These are phyloP conservation scores for Cudoniella acicularis DNA, from an alignment of 495 filamentous ascomycete genomes.

Conservation along the genomic window DNA sequence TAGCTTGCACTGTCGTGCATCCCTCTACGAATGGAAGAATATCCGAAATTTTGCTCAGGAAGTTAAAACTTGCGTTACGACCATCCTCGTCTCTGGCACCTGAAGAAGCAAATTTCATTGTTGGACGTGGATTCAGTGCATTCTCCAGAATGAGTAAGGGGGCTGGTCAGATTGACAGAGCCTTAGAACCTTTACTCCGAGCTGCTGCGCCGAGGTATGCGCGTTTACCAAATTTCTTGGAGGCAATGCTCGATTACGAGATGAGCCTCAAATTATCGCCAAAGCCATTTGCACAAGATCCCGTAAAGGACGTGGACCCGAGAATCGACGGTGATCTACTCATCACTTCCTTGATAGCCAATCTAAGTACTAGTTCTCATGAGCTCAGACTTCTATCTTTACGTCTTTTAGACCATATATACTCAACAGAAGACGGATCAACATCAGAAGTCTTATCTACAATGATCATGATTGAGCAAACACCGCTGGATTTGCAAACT, in stretches of 20 bases:
- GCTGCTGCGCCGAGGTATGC: slow-evolving; percentile 58
- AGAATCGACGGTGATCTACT: slow-evolving; percentile 44
- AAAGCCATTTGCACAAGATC: slow-evolving; percentile 22
- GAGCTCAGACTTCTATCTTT: slow-evolving; percentile 66
- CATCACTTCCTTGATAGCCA: slow-evolving; percentile 58
- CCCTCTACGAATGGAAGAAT: slow-evolving; percentile 51
- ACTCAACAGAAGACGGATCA: slow-evolving; percentile 31
- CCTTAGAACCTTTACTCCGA: slow-evolving; percentile 54
- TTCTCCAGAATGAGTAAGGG: slow-evolving; percentile 48
- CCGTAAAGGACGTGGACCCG: slow-evolving; percentile 12
- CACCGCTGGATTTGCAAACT: slow-evolving; percentile 70
- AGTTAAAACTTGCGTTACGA: slow-evolving; percentile 53
- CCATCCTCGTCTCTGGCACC: slow-evolving; percentile 49
- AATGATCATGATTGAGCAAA: slow-evolving; percentile 71
- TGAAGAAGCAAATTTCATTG: slow-evolving; percentile 55
- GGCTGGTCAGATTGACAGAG: slow-evolving; percentile 44
- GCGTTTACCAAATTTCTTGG: slow-evolving; percentile 61
- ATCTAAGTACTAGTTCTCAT: slow-evolving; percentile 69
- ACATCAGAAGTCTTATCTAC: slow-evolving; percentile 40
- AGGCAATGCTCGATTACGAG: slow-evolving; percentile 60
- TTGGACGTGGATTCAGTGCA: slow-evolving; percentile 51
- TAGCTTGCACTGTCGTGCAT: slow-evolving; percentile 45
- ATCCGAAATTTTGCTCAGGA: slow-evolving; percentile 50
- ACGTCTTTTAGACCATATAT: slow-evolving; percentile 56
- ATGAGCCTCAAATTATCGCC: slow-evolving; percentile 39